Percentiles rank a stretch among this genome's conserved stretches.
phyloP scores from a whole-genome alignment of 768 basidiomycete genomes.

The Leccinum aurantiacum region DNA sequence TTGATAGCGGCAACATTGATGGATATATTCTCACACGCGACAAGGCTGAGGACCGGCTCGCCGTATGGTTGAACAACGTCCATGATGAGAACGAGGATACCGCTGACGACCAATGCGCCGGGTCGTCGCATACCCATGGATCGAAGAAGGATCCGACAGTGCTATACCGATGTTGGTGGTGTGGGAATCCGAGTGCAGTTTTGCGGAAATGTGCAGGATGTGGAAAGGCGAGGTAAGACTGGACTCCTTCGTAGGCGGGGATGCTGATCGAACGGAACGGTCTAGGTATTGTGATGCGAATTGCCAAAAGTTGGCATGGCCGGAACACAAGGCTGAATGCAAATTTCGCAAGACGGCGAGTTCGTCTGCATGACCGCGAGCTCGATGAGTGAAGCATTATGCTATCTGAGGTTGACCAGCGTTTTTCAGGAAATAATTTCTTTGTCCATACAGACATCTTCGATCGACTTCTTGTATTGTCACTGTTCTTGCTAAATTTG shows the following conservation, averaged over 20 bases:
- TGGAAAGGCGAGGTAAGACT: slow-evolving; percentile 38
- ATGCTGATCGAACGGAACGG: not conserved
- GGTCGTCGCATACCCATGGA: not conserved
- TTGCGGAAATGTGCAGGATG: slow-evolving; percentile 53
- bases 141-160: slow-evolving; percentile 36
- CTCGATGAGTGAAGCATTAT: too few species aligned
- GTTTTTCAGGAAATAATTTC: too few species aligned
- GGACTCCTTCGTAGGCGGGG: too few species aligned
- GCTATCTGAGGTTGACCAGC: too few species aligned
- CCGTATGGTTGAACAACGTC: slow-evolving; percentile 51
- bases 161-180: slow-evolving; percentile 61
- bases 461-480: too few species aligned
- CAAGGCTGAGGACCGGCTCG: slow-evolving; percentile 54
- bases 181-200: slow-evolving; percentile 59
- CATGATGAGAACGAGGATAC: slow-evolving; percentile 32
- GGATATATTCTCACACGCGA: slow-evolving; percentile 31
- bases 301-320: slow-evolving; percentile 17
- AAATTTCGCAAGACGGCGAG: not conserved
- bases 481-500: too few species aligned
- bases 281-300: slow-evolving; percentile 16
- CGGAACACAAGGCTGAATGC: slow-evolving; percentile 16
- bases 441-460: too few species aligned
- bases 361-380: not conserved
- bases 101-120: not conserved
- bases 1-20: slow-evolving; percentile 31